Evolutionary conservation across 192 early-diverging fungal genomes (phyloP), one percentile per base, ranked within the genome.

Genomic region (Coemansia sp.): DNA sequence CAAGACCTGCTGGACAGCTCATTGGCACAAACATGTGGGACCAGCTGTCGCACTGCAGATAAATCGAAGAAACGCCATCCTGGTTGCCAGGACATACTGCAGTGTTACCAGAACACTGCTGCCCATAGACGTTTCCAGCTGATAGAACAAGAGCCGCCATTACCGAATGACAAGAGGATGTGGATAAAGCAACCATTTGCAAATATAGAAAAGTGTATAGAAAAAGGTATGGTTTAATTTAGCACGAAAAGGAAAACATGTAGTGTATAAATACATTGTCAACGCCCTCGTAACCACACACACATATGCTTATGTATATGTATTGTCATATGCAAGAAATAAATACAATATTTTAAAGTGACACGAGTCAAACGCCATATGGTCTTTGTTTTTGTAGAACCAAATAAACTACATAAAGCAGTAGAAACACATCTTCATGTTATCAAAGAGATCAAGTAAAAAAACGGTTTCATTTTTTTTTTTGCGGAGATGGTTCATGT

Each of bases 11-110:
- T 2, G 69, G 63, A 42, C 77, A 80, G 57, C 64, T 56, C 31
- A 72, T 69, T 11, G 72, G 51, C 22, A 32, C 56, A n/a, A 69
- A 80, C 42, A 54, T 49, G 18, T 75, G 72, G 2, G 69, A 51
- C 66, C 69, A 72, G 69, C 63, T 72, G 57, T 80, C 56, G 69
- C 77, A 80, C 62, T 80, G 77, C 14, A 75, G 60, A 52, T 80
- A 80, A 34, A 48, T 69, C 29, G 73, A 38, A 16, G 77, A 80
- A 4, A 74, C 72, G 16, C 69, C 69, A n/a, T 80, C 69, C 61
- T 72, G 51, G 56, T 65, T 63, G 60, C 71, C 71, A 14, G 72
- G 77, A 22, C 77, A 80, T 1, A 71, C 71, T 0, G 77, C 64
- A 2, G 38, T 60, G 48, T 80, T 80, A 8, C 77, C 77, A 16